Conservation (phyloP, 2,329 filamentous ascomycete species). For the Arthroderma sp. region DNA sequence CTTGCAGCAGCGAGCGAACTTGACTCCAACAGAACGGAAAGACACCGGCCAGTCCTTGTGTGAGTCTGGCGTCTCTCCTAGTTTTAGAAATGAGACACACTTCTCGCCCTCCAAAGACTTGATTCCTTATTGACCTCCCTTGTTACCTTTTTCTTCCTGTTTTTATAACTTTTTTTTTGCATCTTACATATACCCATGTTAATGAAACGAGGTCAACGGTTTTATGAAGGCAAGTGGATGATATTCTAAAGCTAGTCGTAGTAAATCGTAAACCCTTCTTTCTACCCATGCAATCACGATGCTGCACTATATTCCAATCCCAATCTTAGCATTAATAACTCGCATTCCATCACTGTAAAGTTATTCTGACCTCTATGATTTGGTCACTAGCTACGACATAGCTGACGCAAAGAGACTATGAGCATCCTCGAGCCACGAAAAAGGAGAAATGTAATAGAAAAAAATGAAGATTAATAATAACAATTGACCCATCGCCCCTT, state of each 20-base stretch:
- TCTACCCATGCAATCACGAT: not conserved
- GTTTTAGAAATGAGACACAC: conserved; percentile 4
- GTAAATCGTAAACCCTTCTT: not conserved
- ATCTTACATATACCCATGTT: conserved; percentile 6
- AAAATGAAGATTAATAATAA: not conserved
- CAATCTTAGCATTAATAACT: not conserved
- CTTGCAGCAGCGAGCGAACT: not conserved
- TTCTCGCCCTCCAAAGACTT: conserved; percentile 1
- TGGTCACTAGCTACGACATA: not conserved
- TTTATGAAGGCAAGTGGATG: conserved; percentile 1
- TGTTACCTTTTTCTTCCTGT: not conserved
- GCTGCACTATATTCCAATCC: not conserved
- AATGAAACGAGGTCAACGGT: conserved; percentile 4
- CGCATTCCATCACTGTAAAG: not conserved
- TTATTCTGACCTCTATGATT: not conserved
- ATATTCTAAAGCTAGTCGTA: not conserved
- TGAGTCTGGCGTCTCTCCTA: not conserved
- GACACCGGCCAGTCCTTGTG: not conserved
- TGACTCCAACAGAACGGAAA: not conserved
- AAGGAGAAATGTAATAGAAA: not conserved
- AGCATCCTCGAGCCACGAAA: not conserved
- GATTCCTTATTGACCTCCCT: not conserved
- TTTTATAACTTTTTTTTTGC: not conserved
- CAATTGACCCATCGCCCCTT: not conserved
- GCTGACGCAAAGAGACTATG: not conserved